Conservation (phyloP, 768 basidiomycete genomes). For the Mycena latifolia region DNA sequence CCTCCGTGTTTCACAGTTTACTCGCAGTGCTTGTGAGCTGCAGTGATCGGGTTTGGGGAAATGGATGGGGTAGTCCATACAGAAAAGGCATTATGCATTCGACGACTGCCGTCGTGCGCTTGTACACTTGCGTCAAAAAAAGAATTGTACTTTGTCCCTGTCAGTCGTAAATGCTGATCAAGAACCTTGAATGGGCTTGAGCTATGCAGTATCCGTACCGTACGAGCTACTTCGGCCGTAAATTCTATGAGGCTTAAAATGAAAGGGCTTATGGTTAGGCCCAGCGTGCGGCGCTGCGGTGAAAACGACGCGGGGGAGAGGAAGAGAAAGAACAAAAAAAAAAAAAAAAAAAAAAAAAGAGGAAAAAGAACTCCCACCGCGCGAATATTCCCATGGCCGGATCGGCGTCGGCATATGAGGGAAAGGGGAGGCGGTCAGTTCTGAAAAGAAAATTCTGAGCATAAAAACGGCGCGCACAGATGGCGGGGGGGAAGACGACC, state of each 20-base stretch:
- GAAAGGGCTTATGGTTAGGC: slow-evolving; percentile 9
- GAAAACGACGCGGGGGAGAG: slow-evolving; percentile 5
- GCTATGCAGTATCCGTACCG: neutral
- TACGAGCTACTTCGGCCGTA: neutral
- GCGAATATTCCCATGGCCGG: slow-evolving; percentile 3
- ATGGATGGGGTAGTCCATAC: slow-evolving; percentile 21
- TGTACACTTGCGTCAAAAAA: slow-evolving; percentile 17
- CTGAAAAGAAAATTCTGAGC: slow-evolving; percentile 7
- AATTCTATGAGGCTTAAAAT: neutral
- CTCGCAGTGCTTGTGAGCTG: slow-evolving; percentile 20
- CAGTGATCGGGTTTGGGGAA: slow-evolving; percentile 12
- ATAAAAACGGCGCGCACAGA: slow-evolving; percentile 7
- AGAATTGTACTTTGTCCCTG: slow-evolving; percentile 15
- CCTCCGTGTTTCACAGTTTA: slow-evolving; percentile 18
- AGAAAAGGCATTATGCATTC: slow-evolving; percentile 19
- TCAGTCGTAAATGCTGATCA: slow-evolving; percentile 12
- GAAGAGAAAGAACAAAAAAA: slow-evolving; percentile 6
- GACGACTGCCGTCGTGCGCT: slow-evolving; percentile 11
- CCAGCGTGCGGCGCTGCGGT: slow-evolving; percentile 10
- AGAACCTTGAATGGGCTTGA: slow-evolving; percentile 10
- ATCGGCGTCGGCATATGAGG: slow-evolving; percentile 10
- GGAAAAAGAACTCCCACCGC: slow-evolving; percentile 9
- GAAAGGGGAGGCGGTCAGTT: slow-evolving; percentile 6
- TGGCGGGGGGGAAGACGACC: neutral
- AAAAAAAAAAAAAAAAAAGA: no score